A percentile compares a stretch with the other conserved stretches of the same genome.
phyloP scores from a whole-genome alignment of 116 monocot genomes.

The Zostera marina region DNA sequence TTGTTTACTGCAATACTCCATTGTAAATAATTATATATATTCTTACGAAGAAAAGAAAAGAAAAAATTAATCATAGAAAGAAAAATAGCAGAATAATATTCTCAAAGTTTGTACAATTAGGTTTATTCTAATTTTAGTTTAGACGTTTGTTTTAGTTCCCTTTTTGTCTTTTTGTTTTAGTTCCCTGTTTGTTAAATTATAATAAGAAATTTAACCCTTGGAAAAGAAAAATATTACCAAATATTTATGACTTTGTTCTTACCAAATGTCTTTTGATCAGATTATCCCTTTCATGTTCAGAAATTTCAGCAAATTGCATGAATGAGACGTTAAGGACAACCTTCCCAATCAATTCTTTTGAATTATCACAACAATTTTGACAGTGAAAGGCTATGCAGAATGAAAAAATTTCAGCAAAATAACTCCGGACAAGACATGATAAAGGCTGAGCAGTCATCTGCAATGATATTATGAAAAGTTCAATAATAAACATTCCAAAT shows the following conservation, averaged over 20 bases:
- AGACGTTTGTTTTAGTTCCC: too few relatives aligned
- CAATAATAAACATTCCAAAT: too few relatives aligned
- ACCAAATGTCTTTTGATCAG: conserved; percentile 81
- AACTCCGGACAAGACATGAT: conserved; percentile 34
- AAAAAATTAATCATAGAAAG: too few relatives aligned
- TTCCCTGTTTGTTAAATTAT: too few relatives aligned
- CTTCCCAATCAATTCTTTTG: conserved; percentile 27
- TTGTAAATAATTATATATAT: too few relatives aligned
- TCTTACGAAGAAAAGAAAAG: too few relatives aligned
- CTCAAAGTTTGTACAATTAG: too few relatives aligned
- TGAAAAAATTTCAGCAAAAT: conserved; percentile 68
- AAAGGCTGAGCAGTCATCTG: conserved; percentile 53
- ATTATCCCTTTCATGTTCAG: conserved; percentile 67
- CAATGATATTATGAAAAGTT: not conserved
- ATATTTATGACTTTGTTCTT: not conserved
- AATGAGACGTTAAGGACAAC: conserved; percentile 30
- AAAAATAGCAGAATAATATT: too few relatives aligned
- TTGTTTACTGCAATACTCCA: too few relatives aligned
- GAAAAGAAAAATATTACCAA: not conserved
- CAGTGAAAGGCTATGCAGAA: conserved; percentile 33
- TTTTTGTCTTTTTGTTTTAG: too few relatives aligned
- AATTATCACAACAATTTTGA: conserved; percentile 21
- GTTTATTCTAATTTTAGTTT: too few relatives aligned
- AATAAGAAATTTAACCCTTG: too few relatives aligned
- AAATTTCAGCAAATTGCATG: conserved; percentile 50